Percentiles rank a stretch among this genome's conserved stretches.
These are phyloP conservation scores for Pouteria campechiana DNA, from an alignment of 179 eudicot genomes.

Conservation along the genomic window DNA sequence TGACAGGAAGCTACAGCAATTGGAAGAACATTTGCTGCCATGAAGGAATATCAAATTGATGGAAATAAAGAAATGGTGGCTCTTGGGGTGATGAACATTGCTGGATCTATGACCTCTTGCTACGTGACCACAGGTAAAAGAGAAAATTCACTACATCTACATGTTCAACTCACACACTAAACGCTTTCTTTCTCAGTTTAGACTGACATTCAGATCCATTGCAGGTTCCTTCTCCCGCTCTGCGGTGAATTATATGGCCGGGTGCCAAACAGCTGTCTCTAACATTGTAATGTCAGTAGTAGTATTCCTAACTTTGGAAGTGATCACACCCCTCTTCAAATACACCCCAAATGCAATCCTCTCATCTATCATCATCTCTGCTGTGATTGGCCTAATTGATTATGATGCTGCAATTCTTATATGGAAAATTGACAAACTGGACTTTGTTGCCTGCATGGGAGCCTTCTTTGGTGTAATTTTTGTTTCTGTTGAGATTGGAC, in stretches of 20 bases:
- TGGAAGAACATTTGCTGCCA: constrained; percentile 63
- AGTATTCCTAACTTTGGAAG: constrained; percentile 49
- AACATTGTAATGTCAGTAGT: constrained; percentile 73
- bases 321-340: constrained; percentile 64
- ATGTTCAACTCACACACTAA: not conserved
- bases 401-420: constrained; percentile 42
- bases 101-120: constrained; percentile 69
- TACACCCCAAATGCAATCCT: constrained; percentile 77
- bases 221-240: constrained; percentile 92
- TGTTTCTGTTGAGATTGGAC: constrained; percentile 73
- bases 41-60: constrained; percentile 56
- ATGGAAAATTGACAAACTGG: constrained; percentile 85
- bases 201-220: not conserved
- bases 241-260: constrained; percentile 81
- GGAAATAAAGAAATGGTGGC: constrained; percentile 85
- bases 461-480: constrained; percentile 82
- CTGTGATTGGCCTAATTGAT: constrained; percentile 67
- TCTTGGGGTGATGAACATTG: constrained; percentile 53
- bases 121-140: constrained; percentile 59
- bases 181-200: not conserved
- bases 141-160: not conserved
- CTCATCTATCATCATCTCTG: constrained; percentile 72
- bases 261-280: constrained; percentile 66
- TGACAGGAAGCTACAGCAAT: constrained; percentile 67
- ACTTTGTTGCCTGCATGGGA: constrained; percentile 72